Percentiles rank a stretch among this genome's conserved stretches.
These are phyloP conservation scores for Penicillium sp. DNA, from an alignment of 2,329 filamentous ascomycete species.

Conservation along the genomic window DNA sequence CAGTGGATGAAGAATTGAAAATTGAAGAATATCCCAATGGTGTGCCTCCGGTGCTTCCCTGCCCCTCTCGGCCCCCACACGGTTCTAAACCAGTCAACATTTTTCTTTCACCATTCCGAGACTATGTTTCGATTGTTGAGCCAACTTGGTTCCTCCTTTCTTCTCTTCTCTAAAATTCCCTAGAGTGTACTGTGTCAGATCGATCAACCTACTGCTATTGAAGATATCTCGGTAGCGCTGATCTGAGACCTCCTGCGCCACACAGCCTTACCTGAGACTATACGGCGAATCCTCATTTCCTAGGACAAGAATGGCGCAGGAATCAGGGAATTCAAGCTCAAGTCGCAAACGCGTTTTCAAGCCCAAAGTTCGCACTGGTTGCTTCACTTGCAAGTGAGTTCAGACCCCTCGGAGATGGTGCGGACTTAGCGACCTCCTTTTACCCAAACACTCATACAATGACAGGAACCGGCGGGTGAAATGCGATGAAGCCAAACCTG, in stretches of 20 bases:
- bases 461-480: slow-evolving; percentile 59
- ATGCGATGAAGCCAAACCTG: slow-evolving; percentile 68
- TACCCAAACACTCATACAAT: slow-evolving; percentile 5
- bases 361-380: slow-evolving; percentile 56
- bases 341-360: slow-evolving; percentile 12
- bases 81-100: neutral
- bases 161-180: neutral
- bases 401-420: slow-evolving; percentile 6
- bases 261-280: neutral
- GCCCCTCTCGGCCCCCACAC: neutral
- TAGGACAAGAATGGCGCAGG: neutral
- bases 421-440: neutral
- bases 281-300: neutral
- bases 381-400: slow-evolving; percentile 71
- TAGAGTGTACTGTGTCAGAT: neutral
- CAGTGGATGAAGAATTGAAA: neutral
- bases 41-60: neutral
- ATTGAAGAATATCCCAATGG: neutral
- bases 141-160: neutral
- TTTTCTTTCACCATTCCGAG: too few relatives aligned
- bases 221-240: neutral
- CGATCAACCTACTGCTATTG: too few relatives aligned
- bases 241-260: neutral
- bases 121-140: neutral
- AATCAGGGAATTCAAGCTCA: neutral